These are phyloP conservation scores for Canna indica DNA, from an alignment of 176 grass and related monocot genomes.

Conservation along the genomic window DNA sequence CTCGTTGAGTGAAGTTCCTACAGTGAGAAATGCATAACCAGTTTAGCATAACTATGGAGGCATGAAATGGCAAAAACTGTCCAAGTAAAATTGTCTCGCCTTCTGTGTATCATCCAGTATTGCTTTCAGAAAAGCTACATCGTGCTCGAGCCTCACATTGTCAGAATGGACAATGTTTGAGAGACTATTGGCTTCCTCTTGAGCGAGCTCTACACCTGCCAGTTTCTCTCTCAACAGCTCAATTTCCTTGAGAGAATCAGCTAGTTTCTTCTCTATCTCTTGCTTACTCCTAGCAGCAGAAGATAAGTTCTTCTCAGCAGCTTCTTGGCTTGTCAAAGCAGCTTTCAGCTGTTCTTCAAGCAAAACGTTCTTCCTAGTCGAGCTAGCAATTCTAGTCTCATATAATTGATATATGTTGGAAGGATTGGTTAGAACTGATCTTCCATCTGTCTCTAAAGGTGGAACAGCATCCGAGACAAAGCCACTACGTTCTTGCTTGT, in stretches of 20 bases:
- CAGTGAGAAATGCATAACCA: neutral
- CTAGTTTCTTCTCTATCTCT: slow-evolving; percentile 55
- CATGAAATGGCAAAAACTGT: neutral
- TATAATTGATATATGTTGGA: slow-evolving; percentile 51
- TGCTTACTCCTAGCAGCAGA: slow-evolving; percentile 54
- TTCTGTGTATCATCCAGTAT: slow-evolving; percentile 85
- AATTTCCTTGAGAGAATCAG: slow-evolving; percentile 50
- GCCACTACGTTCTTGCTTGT: slow-evolving; percentile 4
- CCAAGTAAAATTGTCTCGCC: slow-evolving; percentile 28
- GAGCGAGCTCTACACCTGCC: slow-evolving; percentile 57
- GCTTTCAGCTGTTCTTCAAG: slow-evolving; percentile 55
- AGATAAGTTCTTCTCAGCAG: slow-evolving; percentile 57
- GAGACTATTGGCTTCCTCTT: slow-evolving; percentile 75
- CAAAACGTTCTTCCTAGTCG: slow-evolving; percentile 41
- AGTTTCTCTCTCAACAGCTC: slow-evolving; percentile 64
- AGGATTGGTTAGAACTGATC: slow-evolving; percentile 35
- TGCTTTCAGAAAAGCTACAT: slow-evolving; percentile 87
- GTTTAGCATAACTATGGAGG: neutral
- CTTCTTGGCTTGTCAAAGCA: slow-evolving; percentile 40
- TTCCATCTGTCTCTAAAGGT: slow-evolving; percentile 37
- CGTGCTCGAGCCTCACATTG: slow-evolving; percentile 79
- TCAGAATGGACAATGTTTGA: slow-evolving; percentile 77
- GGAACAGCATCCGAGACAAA: neutral
- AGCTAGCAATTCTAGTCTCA: slow-evolving; percentile 46
- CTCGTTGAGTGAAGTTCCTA: slow-evolving; percentile 75